Evolutionary conservation across 306 rosid genomes (phyloP), one percentile per base, ranked within the genome.

Genomic region (Dalbergia cochinchinensis): DNA sequence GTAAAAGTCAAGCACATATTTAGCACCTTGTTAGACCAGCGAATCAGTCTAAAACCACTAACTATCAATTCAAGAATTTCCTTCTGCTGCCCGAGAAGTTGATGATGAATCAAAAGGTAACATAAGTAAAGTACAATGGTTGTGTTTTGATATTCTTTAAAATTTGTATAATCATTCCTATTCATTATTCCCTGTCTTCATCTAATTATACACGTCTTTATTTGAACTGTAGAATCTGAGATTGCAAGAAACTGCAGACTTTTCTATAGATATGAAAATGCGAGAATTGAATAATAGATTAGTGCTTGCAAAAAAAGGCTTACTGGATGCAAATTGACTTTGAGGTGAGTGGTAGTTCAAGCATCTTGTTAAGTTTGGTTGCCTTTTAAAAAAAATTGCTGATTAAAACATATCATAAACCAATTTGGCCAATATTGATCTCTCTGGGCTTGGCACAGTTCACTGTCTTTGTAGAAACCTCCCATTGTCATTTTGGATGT

Each of bases 301-400:
- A 18, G 89, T 94, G 90, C 92, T 90, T 51, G 87, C 91, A 0
- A 96, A 94, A 83, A 88, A 86, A 83, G 96, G 91, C 86, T 94
- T 94, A 86, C 80, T 94, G 70, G 97, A 94, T 59, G 79, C 69
- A 13, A 93, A 88, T 13, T 96, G 97, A 61, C 91, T 90, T 69
- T 65, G 11, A n/a, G 92, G 92, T 77, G 87, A 86, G 68, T 55
- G 51, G 20, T 92, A 97, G 97, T 90, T 94, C 88, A 94, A 92
- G 88, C 98, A 94, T 88, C 97, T 94, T 68, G 97, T 94, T 94
- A 74, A 90, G 96, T 87, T 53, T 50, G 70, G 71, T 57, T 69
- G 47, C 71, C 68, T 74, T 70, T 50, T 20, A 18, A 69, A 48
- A 12, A 26, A 22, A 80, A 41, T 3, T 45, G 58, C 51, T 33